Conservation (phyloP, 2,329 filamentous ascomycete genomes). For the Chaetothyriales sp. region DNA sequence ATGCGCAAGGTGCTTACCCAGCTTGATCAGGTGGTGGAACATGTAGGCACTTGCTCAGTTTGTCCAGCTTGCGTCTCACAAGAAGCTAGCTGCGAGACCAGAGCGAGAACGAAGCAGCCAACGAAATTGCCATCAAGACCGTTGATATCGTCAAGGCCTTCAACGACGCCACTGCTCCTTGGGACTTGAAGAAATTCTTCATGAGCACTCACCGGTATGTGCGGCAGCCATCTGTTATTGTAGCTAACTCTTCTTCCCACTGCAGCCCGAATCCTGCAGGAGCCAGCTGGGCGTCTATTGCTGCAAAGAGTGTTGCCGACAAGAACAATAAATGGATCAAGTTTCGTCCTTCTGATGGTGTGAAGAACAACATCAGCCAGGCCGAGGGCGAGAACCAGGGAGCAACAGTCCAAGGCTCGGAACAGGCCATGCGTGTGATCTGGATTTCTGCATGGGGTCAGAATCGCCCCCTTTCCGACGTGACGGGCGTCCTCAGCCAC, state of each 20-base stretch:
- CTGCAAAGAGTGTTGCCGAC: constrained; percentile 14
- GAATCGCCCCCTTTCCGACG: constrained; percentile 11
- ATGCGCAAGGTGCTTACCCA: constrained; percentile 14
- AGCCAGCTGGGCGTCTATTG: constrained; percentile 19
- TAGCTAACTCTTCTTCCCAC: not conserved
- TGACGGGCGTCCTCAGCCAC: constrained; percentile 26
- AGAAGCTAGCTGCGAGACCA: constrained; percentile 22
- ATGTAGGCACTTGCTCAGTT: constrained; percentile 12
- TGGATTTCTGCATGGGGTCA: constrained; percentile 17
- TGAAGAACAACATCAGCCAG: constrained; percentile 13
- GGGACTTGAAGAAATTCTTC: constrained; percentile 18
- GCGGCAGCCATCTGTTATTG: not conserved
- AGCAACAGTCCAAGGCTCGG: constrained; percentile 1
- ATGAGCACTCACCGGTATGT: constrained; percentile 8
- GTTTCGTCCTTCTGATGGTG: constrained; percentile 14
- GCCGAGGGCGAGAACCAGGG: constrained; percentile 2
- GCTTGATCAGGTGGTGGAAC: constrained; percentile 17
- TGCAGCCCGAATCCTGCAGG: constrained; percentile 2
- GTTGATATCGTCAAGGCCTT: constrained; percentile 24
- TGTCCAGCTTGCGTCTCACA: constrained; percentile 7
- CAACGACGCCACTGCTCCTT: constrained; percentile 20
- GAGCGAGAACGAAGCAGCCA: constrained; percentile 22
- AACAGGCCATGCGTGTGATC: constrained; percentile 15
- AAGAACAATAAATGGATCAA: constrained; percentile 17
- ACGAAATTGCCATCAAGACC: constrained; percentile 24